Evolutionary conservation across 2,329 filamentous ascomycete genomes (phyloP).

Genomic region (Fusarium keratoplasticum): DNA sequence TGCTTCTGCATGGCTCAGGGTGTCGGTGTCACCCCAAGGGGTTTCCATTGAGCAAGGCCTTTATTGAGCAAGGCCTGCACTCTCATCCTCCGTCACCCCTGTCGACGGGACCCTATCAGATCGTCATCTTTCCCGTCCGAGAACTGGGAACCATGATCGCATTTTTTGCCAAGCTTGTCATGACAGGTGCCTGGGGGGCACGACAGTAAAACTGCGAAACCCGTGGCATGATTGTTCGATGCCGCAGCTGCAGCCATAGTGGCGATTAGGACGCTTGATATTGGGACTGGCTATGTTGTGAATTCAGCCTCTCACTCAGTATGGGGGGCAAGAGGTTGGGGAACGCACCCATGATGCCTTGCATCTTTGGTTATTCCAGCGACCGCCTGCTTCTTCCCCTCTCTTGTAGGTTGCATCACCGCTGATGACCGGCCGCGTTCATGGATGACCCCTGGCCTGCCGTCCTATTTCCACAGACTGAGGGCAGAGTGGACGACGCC

Average conservation of each 20-base stretch:
- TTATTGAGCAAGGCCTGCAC: background rate
- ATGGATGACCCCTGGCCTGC: conserved; percentile 36
- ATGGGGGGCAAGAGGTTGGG: conserved; percentile 6
- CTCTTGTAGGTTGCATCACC: conserved; percentile 38
- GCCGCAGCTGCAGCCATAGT: background rate
- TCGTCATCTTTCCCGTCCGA: conserved; percentile 31
- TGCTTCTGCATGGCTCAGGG: conserved; percentile 8
- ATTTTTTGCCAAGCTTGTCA: conserved; percentile 28
- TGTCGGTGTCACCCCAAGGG: conserved; percentile 18
- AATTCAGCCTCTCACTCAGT: background rate
- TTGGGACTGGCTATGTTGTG: background rate
- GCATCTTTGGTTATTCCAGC: background rate
- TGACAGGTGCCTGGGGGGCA: conserved; percentile 10
- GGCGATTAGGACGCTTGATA: background rate
- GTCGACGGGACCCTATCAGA: conserved; percentile 39
- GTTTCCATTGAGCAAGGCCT: conserved; percentile 21
- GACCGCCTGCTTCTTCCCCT: background rate
- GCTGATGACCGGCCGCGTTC: conserved; percentile 26
- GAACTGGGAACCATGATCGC: conserved; percentile 19
- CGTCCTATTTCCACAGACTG: conserved; percentile 25
- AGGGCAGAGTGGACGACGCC: conserved; percentile 25
- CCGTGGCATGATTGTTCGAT: background rate
- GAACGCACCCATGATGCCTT: conserved; percentile 7
- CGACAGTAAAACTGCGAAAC: background rate
- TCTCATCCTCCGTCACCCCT: conserved; percentile 25